Base-by-base conservation (phyloP, 1,139 yeast species). In the Nakaseomyces sp. region DNA sequence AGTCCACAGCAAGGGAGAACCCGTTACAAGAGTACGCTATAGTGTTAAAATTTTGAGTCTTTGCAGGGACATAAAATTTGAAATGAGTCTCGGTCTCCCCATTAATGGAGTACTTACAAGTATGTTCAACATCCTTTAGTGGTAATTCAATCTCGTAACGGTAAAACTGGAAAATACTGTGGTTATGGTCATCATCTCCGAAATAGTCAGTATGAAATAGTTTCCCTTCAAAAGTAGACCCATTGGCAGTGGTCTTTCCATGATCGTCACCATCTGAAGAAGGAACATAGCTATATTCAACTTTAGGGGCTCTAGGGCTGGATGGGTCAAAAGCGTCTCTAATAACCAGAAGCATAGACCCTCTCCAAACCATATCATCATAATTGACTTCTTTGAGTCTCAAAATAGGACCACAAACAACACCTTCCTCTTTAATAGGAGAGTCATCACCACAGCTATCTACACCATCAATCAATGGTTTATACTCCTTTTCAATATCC, bases 21-120 rank as follows among this genome's bases (percentile, higher is more conserved):
- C 96, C 97, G 60, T 89, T 91, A 66, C 97, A 89, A 4, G 96
- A 85, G 61, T 74, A 82, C 29, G 89, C 80, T 63, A 87, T 72
- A 5, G 82, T 73, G 61, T 87, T 88, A 87, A 87, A 63, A 37
- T 59, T 57, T 9, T 53, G 49, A 18, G 52, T 49, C 16, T 40
- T 33, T 2, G 60, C 43, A 3, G 64, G 58, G 42, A 59, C 48
- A 43, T 49, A 63, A 41, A 63, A 62, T 43, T 68, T 64, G 54
- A 69, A 71, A 31, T 66, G 65, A 13, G 65, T 64, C 49, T 70
- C 67, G 43, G 54, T 51, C 33, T 59, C 60, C 16, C 61, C 69
- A 53, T 83, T 78, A 49, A 87, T 66, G 7, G 65, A 58, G 60
- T 87, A 87, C 45, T 71, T 71, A 10, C 81, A 74, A 50, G 72